phyloP scores from a whole-genome alignment of 441 rosid species.

The Adansonia madagascariensis region DNA sequence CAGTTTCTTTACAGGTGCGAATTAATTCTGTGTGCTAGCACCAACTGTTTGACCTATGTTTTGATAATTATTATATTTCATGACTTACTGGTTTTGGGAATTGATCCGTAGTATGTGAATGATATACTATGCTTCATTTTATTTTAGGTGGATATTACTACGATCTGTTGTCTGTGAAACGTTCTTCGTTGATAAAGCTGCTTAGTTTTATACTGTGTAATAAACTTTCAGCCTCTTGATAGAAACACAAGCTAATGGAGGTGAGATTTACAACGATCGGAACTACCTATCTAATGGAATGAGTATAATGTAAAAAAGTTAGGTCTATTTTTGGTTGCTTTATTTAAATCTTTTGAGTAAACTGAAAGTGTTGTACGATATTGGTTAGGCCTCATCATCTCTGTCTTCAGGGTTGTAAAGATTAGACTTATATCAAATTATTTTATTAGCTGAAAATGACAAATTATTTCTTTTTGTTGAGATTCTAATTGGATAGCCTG shows the following conservation, averaged over 20 bases:
- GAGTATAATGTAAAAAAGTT: not conserved
- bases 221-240: conserved; percentile 12
- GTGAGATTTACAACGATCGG: not conserved
- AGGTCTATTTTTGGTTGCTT: conserved; percentile 18
- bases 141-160: conserved; percentile 11
- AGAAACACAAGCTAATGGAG: not conserved
- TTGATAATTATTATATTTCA: not conserved
- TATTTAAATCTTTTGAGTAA: not conserved
- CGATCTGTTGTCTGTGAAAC: not conserved
- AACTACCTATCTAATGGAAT: not conserved
- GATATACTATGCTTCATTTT: not conserved
- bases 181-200: not conserved
- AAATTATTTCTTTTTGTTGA: conserved; percentile 3
- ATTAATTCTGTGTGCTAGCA: conserved; percentile 19
- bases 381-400: not conserved
- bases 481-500: conserved; percentile 18
- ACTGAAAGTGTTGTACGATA: not conserved
- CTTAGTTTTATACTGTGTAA: not conserved
- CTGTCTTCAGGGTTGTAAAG: not conserved
- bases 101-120: conserved; percentile 21
- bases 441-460: not conserved
- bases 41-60: conserved; percentile 23
- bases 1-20: conserved; percentile 86
- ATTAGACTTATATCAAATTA: not conserved
- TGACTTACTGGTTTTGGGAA: conserved; percentile 25